A percentile compares a stretch with the other conserved stretches of the same genome.
phyloP scores from a whole-genome alignment of 108 stramenopile genomes.

The Licmophora abbreviata region DNA sequence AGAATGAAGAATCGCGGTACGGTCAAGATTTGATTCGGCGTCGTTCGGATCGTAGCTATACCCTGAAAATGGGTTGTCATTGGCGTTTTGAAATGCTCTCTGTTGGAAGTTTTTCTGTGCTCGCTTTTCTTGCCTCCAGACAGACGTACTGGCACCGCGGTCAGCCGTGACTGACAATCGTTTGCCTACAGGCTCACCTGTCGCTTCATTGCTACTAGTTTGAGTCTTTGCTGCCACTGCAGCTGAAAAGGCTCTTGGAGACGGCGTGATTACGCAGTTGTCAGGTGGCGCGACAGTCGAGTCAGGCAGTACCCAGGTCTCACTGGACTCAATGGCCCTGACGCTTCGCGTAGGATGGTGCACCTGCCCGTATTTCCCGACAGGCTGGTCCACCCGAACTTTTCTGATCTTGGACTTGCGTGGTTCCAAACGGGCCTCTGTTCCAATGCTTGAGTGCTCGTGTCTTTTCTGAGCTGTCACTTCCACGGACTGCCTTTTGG shows the following conservation, averaged over 20 bases:
- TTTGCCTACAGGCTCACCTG: background rate
- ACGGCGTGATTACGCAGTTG: no score
- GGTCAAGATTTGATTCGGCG: constrained; percentile 40
- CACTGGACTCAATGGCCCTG: no score
- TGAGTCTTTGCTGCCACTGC: background rate
- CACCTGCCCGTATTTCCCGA: background rate
- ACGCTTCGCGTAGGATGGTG: background rate
- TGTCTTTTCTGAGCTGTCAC: background rate
- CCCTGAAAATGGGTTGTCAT: constrained; percentile 69
- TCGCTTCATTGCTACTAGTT: no score
- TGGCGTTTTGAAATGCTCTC: constrained; percentile 40
- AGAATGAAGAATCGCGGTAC: constrained; percentile 5
- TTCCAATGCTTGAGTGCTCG: no score
- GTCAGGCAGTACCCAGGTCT: no score
- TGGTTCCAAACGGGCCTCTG: no score
- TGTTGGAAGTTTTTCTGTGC: constrained; percentile 26
- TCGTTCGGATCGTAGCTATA: constrained; percentile 81
- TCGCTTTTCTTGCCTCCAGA: constrained; percentile 14
- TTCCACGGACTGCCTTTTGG: background rate
- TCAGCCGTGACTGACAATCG: background rate
- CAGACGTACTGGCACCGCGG: background rate
- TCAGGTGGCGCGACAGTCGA: no score
- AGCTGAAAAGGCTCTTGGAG: background rate
- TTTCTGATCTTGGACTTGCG: no score
- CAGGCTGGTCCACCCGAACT: background rate